phyloP scores from a whole-genome alignment of 2,329 filamentous ascomycete genomes.

The Fusarium graminum region DNA sequence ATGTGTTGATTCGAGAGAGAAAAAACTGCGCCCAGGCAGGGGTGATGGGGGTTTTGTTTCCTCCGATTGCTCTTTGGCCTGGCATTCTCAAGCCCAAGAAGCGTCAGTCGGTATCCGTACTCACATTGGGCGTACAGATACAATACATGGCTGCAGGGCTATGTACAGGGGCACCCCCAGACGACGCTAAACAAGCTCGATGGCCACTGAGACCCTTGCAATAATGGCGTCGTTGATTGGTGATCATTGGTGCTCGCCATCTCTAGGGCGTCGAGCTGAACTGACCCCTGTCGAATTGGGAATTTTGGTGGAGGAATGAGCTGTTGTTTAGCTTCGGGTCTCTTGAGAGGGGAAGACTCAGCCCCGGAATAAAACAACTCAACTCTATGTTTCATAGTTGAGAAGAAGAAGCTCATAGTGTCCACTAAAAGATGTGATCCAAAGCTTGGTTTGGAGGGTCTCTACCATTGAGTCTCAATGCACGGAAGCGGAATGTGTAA shows the following conservation, averaged over 20 bases:
- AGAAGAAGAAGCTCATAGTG: slow-evolving; percentile 16
- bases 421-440: background rate
- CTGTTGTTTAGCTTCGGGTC: slow-evolving; percentile 5
- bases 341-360: slow-evolving; percentile 9
- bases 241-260: slow-evolving; percentile 31
- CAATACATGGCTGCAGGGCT: background rate
- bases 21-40: slow-evolving; percentile 12
- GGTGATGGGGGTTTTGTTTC: slow-evolving; percentile 41
- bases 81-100: slow-evolving; percentile 13
- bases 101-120: background rate
- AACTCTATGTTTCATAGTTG: slow-evolving; percentile 12
- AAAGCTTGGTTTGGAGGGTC: background rate
- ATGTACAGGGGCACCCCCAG: slow-evolving; percentile 25
- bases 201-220: slow-evolving; percentile 27
- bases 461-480: background rate
- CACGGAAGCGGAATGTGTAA: background rate
- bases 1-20: background rate
- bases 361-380: slow-evolving; percentile 29
- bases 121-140: background rate
- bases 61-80: slow-evolving; percentile 18
- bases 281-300: slow-evolving; percentile 12
- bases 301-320: slow-evolving; percentile 22
- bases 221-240: slow-evolving; percentile 23
- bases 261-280: slow-evolving; percentile 45
- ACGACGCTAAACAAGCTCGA: slow-evolving; percentile 28